Conservation (phyloP, 306 rosid genomes). For the Lathyrus oleraceus region DNA sequence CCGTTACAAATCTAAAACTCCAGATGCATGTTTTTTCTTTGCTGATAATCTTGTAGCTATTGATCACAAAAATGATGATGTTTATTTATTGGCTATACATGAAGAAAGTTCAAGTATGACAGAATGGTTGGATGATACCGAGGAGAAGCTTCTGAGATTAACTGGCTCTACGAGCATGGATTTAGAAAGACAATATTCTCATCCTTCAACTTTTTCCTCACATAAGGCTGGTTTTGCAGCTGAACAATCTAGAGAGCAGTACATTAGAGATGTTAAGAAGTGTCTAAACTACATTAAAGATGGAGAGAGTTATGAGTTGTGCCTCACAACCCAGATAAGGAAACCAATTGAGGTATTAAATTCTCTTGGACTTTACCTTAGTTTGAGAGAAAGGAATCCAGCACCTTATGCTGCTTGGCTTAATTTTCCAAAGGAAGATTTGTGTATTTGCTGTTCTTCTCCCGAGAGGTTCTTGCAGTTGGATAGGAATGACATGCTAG, state of each 20-base stretch:
- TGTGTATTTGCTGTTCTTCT: conserved; percentile 85
- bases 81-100: conserved; percentile 68
- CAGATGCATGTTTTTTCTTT: conserved; percentile 97
- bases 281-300: conserved; percentile 81
- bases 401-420: conserved; percentile 99
- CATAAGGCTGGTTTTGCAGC: conserved; percentile 53
- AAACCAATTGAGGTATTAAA: conserved; percentile 58
- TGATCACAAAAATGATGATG: conserved; percentile 83
- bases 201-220: conserved; percentile 36
- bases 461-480: conserved; percentile 92
- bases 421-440: conserved; percentile 72
- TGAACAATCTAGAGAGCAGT: conserved; percentile 73
- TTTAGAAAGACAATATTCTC: conserved; percentile 38
- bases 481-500: conserved; percentile 69
- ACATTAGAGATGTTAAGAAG: conserved; percentile 70
- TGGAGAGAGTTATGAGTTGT: conserved; percentile 96
- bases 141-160: conserved; percentile 67
- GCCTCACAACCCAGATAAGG: conserved; percentile 90
- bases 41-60: conserved; percentile 79
- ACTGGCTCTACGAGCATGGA: conserved; percentile 43
- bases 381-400: conserved; percentile 86
- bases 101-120: conserved; percentile 50
- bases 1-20: conserved; percentile 76
- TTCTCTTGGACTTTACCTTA: conserved; percentile 73
- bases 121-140: conserved; percentile 72